Conservation (phyloP, 164 flowering plant genomes). For the Berberis vulgaris region DNA sequence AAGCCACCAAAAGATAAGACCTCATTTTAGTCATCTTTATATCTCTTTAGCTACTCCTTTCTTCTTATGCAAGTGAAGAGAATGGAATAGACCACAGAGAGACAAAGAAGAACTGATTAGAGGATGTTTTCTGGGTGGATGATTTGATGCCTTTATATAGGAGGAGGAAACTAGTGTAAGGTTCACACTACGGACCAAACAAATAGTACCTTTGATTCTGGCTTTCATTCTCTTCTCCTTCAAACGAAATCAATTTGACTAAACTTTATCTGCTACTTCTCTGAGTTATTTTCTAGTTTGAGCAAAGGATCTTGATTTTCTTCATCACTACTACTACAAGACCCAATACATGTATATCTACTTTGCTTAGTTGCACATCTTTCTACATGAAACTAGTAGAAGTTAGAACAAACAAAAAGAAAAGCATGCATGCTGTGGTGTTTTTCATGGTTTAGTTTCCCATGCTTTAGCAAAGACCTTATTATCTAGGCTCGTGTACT, state of each 20-base stretch:
- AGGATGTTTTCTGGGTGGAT: not conserved
- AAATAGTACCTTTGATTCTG: not conserved
- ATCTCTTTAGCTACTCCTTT: not conserved
- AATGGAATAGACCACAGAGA: not conserved
- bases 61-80: not conserved
- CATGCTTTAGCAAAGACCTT: not conserved
- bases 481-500: no score
- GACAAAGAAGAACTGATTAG: not conserved
- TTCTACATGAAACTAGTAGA: not conserved
- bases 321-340: not conserved
- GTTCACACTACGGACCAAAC: not conserved
- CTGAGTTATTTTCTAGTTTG: not conserved
- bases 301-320: not conserved
- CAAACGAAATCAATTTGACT: not conserved
- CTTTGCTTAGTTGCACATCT: not conserved
- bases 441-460: not conserved
- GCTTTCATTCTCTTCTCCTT: not conserved
- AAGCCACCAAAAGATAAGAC: slow-evolving; percentile 9
- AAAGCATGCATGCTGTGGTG: not conserved
- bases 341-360: not conserved
- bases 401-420: not conserved
- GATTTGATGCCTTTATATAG: not conserved
- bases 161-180: not conserved
- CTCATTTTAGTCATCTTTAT: not conserved
- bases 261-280: not conserved